These are phyloP conservation scores for Diaporthe vaccinii DNA, from an alignment of 2,329 filamentous ascomycete species.

Conservation along the genomic window DNA sequence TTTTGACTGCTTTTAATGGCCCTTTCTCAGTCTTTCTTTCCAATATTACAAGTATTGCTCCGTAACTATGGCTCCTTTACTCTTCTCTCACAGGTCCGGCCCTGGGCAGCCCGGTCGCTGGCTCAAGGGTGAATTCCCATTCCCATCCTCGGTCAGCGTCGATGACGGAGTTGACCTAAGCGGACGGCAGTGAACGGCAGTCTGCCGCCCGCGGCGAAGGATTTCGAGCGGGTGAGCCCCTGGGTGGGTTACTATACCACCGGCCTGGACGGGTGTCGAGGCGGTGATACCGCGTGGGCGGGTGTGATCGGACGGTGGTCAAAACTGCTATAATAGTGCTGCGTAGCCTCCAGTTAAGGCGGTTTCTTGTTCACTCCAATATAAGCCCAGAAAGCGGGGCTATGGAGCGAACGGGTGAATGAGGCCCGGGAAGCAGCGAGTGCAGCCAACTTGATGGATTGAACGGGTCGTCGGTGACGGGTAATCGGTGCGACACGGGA, in stretches of 20 bases:
- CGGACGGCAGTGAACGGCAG: slow-evolving; percentile 52
- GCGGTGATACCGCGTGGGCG: neutral
- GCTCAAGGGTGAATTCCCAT: slow-evolving; percentile 41
- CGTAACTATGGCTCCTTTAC: slow-evolving; percentile 20
- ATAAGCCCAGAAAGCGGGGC: slow-evolving; percentile 94
- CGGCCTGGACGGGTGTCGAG: slow-evolving; percentile 30
- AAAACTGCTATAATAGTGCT: neutral
- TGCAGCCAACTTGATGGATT: slow-evolving; percentile 56
- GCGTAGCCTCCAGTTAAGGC: slow-evolving; percentile 79
- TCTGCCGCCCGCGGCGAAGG: slow-evolving; percentile 49
- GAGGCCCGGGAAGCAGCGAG: slow-evolving; percentile 73
- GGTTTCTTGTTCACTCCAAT: slow-evolving; percentile 97
- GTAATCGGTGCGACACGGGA: neutral
- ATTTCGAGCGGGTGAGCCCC: slow-evolving; percentile 25
- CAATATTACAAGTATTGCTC: slow-evolving; percentile 6
- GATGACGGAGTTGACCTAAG: slow-evolving; percentile 44
- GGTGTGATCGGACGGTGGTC: neutral
- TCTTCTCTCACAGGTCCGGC: slow-evolving; percentile 21
- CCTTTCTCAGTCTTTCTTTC: neutral
- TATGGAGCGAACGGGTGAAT: slow-evolving; percentile 89
- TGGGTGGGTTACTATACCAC: slow-evolving; percentile 3
- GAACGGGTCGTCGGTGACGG: slow-evolving; percentile 29
- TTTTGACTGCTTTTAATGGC: slow-evolving; percentile 58
- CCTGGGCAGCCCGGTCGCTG: slow-evolving; percentile 37
- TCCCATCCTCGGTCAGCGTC: slow-evolving; percentile 39